A percentile compares a stretch with the other conserved stretches of the same genome.
Evolutionary conservation across 1,139 yeast species (phyloP).

Genomic region (Blastobotrys buckinghamii): DNA sequence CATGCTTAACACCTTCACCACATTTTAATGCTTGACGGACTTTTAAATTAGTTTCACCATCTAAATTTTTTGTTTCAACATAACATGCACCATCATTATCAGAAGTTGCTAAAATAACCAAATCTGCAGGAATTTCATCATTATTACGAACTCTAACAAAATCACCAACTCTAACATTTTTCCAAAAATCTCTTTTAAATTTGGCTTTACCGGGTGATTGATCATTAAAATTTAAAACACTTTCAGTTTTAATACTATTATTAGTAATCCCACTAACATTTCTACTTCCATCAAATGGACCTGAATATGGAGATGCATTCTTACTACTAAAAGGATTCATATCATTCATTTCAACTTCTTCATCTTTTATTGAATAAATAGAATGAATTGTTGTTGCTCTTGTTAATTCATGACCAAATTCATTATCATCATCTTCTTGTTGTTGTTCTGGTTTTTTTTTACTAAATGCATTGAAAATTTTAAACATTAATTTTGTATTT

Average conservation of each 20-base stretch:
- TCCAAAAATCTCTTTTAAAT: slow-evolving; percentile 78
- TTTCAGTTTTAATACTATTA: slow-evolving; percentile 14
- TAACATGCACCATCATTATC: slow-evolving; percentile 89
- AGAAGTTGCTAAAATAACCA: slow-evolving; percentile 71
- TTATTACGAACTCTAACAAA: slow-evolving; percentile 75
- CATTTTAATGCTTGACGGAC: slow-evolving; percentile 68
- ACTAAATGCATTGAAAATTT: slow-evolving; percentile 27
- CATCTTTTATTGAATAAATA: slow-evolving; percentile 16
- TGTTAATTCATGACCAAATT: slow-evolving; percentile 18
- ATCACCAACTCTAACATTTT: slow-evolving; percentile 84
- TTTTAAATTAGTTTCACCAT: slow-evolving; percentile 94
- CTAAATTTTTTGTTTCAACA: slow-evolving; percentile 89
- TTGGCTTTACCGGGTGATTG: slow-evolving; percentile 36
- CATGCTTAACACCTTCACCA: slow-evolving; percentile 57
- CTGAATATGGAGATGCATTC: slow-evolving; percentile 2
- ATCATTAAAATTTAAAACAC: slow-evolving; percentile 32
- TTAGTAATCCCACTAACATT: neutral
- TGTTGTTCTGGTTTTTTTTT: slow-evolving; percentile 14
- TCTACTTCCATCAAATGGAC: slow-evolving; percentile 7
- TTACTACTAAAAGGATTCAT: neutral
- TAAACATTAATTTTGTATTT: slow-evolving; percentile 31
- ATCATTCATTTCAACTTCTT: slow-evolving; percentile 9
- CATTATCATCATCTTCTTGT: neutral
- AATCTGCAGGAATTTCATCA: slow-evolving; percentile 93
- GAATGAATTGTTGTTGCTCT: slow-evolving; percentile 24